Base-by-base conservation (phyloP, 1,139 yeast genomes). In the Yarrowia galli region DNA sequence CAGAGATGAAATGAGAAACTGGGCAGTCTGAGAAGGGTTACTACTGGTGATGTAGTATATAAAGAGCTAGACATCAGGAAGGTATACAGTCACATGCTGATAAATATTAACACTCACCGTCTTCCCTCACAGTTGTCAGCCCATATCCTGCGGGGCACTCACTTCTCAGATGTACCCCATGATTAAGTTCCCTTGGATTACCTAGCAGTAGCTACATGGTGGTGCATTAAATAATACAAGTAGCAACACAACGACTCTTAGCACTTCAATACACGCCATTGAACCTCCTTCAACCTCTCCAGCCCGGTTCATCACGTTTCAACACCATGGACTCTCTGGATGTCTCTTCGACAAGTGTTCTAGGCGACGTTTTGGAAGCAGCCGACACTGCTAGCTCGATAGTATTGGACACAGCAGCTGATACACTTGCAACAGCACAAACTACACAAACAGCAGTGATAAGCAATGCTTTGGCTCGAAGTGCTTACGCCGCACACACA, bases 401-500 rank as follows among this genome's bases (percentile, higher is more conserved):
- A 15, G 20, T 46, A 10, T 28, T 45, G 28, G 51, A 25, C 32
- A 25, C 53, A 10, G 53, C 53, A 10, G 53, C 38, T 4, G 53
- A 48, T n/a, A 12, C 53, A 12, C 10, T 28, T 15, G 35, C 49
- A 7, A 23, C 49, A 15, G 43, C 16, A 22, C 51, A 58, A 32
- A 20, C 64, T 9, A 35, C 58, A 6, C 16, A 8, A 3, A 22
- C 43, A n/a, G 53, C 61, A 16, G 65, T 38, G 16, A 9, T 45
- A 13, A 23, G 23, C 16, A 51, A 32, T 38, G 67, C 63, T 49
- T 32, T 54, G 38, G 67, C 40, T 3, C 42, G 45, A 32, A 53
- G 60, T 16, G 54, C 68, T 13, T 35, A 28, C n/a, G 68, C 53
- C 13, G 66, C 63, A 20, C 48, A 46, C 48, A 67, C 65, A 8